phyloP scores from a whole-genome alignment of 202 grass and related monocot genomes.

The Setaria viridis region DNA sequence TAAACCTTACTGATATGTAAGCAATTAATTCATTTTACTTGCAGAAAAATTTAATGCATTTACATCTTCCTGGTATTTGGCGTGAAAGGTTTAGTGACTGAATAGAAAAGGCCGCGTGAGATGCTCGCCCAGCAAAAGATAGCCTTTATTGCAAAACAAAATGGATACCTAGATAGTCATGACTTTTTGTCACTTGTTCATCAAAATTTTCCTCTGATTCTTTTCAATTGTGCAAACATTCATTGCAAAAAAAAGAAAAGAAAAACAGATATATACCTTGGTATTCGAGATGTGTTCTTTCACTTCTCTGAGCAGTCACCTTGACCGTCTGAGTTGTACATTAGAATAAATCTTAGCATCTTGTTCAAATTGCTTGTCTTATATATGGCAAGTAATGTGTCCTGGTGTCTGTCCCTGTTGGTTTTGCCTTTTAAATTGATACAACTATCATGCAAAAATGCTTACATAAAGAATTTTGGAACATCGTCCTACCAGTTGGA shows the following conservation, averaged over 20 bases:
- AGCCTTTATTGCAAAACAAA: background rate
- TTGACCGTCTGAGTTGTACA: background rate
- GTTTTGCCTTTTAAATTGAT: background rate
- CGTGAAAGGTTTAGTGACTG: background rate
- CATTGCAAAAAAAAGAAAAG: background rate
- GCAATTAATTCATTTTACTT: too few relatives aligned
- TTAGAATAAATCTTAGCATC: background rate
- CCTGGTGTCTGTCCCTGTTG: background rate
- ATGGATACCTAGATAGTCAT: background rate
- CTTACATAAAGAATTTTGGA: background rate
- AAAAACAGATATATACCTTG: background rate
- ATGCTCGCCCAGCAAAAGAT: background rate
- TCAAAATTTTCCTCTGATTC: background rate
- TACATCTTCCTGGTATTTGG: background rate
- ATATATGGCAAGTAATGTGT: background rate
- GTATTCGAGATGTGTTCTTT: background rate
- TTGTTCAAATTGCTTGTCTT: background rate
- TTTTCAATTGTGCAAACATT: background rate
- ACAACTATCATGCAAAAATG: background rate
- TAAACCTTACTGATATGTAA: background rate
- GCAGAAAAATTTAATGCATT: background rate
- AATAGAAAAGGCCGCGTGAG: background rate
- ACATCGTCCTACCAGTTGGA: background rate
- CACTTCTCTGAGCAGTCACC: too few relatives aligned
- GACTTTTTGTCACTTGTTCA: background rate